Evolutionary conservation across 495 filamentous ascomycete genomes (phyloP).

Genomic region (Echria macrotheca): DNA sequence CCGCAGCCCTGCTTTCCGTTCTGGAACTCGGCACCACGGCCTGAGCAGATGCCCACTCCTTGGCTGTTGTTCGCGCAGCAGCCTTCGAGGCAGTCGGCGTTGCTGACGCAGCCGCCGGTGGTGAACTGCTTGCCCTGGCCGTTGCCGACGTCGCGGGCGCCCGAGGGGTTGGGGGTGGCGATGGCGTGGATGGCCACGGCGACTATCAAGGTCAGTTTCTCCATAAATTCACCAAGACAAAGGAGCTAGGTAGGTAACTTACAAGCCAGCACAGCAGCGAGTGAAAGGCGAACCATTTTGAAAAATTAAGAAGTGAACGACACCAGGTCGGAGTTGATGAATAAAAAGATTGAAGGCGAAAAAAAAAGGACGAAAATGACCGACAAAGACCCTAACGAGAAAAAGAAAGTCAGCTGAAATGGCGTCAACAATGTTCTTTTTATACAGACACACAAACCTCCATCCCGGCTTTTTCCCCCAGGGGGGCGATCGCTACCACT

Average conservation of each 20-base stretch:
- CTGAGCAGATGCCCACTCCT: conserved; percentile 13
- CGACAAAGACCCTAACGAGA: background rate
- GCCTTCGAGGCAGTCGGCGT: conserved; percentile 38
- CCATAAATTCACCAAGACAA: background rate
- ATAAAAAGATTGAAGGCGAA: background rate
- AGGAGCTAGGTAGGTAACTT: background rate
- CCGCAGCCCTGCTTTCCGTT: conserved; percentile 7
- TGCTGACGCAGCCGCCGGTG: conserved; percentile 43
- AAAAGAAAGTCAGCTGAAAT: background rate
- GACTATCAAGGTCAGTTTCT: conserved; percentile 13
- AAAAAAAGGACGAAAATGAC: background rate
- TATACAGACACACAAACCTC: background rate
- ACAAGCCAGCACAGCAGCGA: conserved; percentile 1
- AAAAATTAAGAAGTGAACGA: background rate
- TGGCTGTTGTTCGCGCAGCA: conserved; percentile 38
- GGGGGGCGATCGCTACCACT: no score
- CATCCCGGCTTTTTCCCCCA: no score
- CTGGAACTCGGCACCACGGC: conserved; percentile 4
- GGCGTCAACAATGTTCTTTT: background rate
- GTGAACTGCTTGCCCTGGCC: conserved; percentile 49
- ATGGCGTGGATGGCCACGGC: conserved; percentile 27
- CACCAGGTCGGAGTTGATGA: conserved; percentile 3
- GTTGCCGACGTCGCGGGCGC: conserved; percentile 44
- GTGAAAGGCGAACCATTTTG: conserved; percentile 4
- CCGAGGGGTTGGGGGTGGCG: conserved; percentile 38